These are phyloP conservation scores for Hippophae gyantsensis DNA, from an alignment of 306 rosid genomes.

Conservation along the genomic window DNA sequence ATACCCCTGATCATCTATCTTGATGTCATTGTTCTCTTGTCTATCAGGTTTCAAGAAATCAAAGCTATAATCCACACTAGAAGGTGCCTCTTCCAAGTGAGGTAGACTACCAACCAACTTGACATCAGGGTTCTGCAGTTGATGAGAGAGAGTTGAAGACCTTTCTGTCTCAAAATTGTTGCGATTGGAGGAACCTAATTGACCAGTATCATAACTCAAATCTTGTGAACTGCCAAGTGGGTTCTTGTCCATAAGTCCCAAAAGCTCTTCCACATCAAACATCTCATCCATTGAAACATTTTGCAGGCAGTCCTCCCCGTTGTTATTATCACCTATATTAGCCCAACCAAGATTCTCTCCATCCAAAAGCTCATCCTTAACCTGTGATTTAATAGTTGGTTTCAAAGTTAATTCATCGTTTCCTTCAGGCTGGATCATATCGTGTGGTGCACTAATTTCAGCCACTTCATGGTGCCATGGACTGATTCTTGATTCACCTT, in stretches of 20 bases:
- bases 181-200: conserved; percentile 7
- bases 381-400: background rate
- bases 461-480: conserved; percentile 5
- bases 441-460: conserved; percentile 21
- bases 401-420: conserved; percentile 20
- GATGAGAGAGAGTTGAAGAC: conserved; percentile 31
- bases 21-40: conserved; percentile 19
- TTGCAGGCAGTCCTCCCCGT: conserved; percentile 17
- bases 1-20: conserved; percentile 27
- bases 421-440: conserved; percentile 23
- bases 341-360: background rate
- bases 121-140: conserved; percentile 54
- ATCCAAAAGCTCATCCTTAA: background rate
- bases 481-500: conserved; percentile 13
- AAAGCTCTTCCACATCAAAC: conserved; percentile 51
- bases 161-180: conserved; percentile 16
- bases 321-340: background rate
- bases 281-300: conserved; percentile 46
- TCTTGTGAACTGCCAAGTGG: conserved; percentile 25
- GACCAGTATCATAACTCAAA: conserved; percentile 12
- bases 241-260: conserved; percentile 30
- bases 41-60: conserved; percentile 50
- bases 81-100: conserved; percentile 42
- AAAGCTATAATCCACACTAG: conserved; percentile 35
- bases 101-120: conserved; percentile 53